Evolutionary conservation across 1,284 basidiomycete genomes (phyloP), one percentile per base, ranked within the genome.

Genomic region (Agaricales sp.): DNA sequence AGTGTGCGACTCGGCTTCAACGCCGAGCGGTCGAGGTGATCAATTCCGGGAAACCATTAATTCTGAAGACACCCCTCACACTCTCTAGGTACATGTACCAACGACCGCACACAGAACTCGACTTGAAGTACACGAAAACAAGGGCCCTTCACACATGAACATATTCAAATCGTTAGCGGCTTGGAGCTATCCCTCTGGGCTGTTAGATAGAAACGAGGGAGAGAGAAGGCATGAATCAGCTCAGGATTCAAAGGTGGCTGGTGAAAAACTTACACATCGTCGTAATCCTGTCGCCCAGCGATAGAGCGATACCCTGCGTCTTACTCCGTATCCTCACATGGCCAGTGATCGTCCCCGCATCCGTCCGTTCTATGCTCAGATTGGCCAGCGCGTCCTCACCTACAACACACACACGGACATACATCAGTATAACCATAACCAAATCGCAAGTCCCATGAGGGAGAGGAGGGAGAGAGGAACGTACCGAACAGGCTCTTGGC

Each of bases 371-470:
- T 54, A 99, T 86, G 57, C 89, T 93, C 54, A 98, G 67, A 65
- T 99, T 99, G 41, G 96, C 95, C 26, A 99, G 68, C 0, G 95
- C 96, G 61, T 99, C 96, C 67, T 99, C 96, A 50, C 89, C 87
- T 90, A 53, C 45, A 18, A 48, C 38, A 47, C 19, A 24, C 48
- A 25, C 18, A 24, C 44, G 48, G 18, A 35, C n/a, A n/a, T n/a
- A n/a, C n/a, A n/a, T n/a, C n/a, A n/a, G n/a, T n/a, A n/a, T n/a
- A 22, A 48, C 37, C 30, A 39, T 45, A 19, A 49, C 6, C 8
- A 51, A 19, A 4, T 45, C 22, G 35, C 8, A 44, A 46, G 8
- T 47, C 6, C 6, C 6, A 11, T 13, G n/a, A 14, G 22, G 39
- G 13, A 51, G 21, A 18, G n/a, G 37, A 37, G 19, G 23, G 54